phyloP scores from a whole-genome alignment of 768 basidiomycete species.

The Tremella mesenterica region DNA sequence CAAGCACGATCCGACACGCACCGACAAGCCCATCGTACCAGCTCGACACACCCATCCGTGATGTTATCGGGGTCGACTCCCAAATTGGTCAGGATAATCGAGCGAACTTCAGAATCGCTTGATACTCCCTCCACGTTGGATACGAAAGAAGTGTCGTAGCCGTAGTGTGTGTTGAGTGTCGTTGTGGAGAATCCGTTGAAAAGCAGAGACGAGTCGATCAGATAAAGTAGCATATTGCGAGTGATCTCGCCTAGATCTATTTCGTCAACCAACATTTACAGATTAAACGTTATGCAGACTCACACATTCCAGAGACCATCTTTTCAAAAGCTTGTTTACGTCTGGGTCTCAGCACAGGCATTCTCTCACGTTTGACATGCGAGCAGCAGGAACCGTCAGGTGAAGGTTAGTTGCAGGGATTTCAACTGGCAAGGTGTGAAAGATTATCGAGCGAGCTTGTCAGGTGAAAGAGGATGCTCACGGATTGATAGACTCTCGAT shows the following conservation, averaged over 20 bases:
- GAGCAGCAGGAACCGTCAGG: too few species aligned
- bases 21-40: constrained; percentile 70
- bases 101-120: constrained; percentile 49
- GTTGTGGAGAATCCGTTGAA: constrained; percentile 71
- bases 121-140: constrained; percentile 66
- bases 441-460: not conserved
- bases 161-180: constrained; percentile 79
- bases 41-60: constrained; percentile 51
- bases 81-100: constrained; percentile 57
- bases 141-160: constrained; percentile 87
- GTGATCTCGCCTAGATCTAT: constrained; percentile 80
- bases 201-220: constrained; percentile 55
- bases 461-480: constrained; percentile 21
- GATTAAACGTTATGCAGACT: constrained; percentile 4
- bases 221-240: constrained; percentile 70
- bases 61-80: constrained; percentile 54
- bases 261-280: not conserved
- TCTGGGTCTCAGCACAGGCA: constrained; percentile 18
- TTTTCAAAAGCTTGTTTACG: constrained; percentile 91
- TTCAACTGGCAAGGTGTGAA: too few species aligned
- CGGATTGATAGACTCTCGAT: constrained; percentile 90
- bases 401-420: too few species aligned
- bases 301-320: constrained; percentile 93
- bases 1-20: constrained; percentile 76
- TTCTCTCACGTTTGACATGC: too few species aligned